Evolutionary conservation across 306 rosid species (phyloP).

Genomic region (Hippophae tibetana): DNA sequence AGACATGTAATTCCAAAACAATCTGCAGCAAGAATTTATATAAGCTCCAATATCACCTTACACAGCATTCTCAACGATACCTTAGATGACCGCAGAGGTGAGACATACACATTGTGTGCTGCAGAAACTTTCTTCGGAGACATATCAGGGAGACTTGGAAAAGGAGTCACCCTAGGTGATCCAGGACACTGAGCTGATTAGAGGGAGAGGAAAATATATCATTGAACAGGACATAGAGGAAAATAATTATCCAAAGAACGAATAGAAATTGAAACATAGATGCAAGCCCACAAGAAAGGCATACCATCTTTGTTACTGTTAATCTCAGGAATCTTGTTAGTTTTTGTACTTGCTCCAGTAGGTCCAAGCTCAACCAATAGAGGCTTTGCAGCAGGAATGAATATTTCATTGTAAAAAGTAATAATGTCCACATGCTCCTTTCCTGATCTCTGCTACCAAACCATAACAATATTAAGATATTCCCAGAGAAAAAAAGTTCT

Average conservation of each 20-base stretch:
- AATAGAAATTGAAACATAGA: background rate
- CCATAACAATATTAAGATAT: slow-evolving; percentile 23
- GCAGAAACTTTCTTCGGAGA: slow-evolving; percentile 98
- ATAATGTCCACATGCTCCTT: slow-evolving; percentile 89
- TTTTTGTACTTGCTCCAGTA: slow-evolving; percentile 45
- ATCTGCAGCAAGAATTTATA: too few relatives aligned
- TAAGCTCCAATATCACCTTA: too few relatives aligned
- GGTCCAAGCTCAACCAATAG: slow-evolving; percentile 90
- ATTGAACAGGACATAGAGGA: background rate
- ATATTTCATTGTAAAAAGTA: slow-evolving; percentile 76
- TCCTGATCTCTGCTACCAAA: slow-evolving; percentile 54
- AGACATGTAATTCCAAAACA: too few relatives aligned
- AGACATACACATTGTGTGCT: slow-evolving; percentile 83
- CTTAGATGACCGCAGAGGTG: slow-evolving; percentile 94
- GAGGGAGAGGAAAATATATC: slow-evolving; percentile 16
- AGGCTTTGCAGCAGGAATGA: slow-evolving; percentile 80
- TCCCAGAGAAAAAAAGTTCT: slow-evolving; percentile 1
- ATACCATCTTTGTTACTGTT: slow-evolving; percentile 60
- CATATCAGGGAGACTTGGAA: slow-evolving; percentile 97
- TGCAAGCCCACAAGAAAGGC: slow-evolving; percentile 1
- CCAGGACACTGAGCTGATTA: slow-evolving; percentile 74
- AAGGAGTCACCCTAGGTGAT: slow-evolving; percentile 85
- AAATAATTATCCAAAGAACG: background rate
- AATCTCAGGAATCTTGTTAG: slow-evolving; percentile 50
- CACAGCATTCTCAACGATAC: slow-evolving; percentile 23